These are phyloP conservation scores for Botrytis byssoidea DNA, from an alignment of 2,329 filamentous ascomycete species.

Conservation along the genomic window DNA sequence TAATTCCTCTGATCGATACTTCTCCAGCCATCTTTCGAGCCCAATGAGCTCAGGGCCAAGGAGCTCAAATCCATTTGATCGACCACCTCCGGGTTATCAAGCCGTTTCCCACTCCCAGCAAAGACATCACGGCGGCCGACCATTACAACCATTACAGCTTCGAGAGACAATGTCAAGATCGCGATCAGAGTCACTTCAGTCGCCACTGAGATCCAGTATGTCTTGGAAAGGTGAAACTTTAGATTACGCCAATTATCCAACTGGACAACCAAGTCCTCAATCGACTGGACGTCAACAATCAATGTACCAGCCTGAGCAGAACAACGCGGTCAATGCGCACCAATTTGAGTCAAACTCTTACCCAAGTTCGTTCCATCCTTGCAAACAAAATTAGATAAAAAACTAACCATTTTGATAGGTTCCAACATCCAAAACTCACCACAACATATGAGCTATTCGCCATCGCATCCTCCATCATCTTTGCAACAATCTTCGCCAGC, in stretches of 20 bases:
- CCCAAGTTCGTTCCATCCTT: slow-evolving; percentile 44
- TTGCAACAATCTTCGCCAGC: slow-evolving; percentile 47
- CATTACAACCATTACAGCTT: slow-evolving; percentile 58
- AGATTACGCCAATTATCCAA: slow-evolving; percentile 54
- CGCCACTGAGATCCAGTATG: slow-evolving; percentile 58
- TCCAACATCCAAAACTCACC: slow-evolving; percentile 49
- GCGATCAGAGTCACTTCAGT: slow-evolving; percentile 57
- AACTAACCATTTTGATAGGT: slow-evolving; percentile 39
- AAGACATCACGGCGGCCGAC: slow-evolving; percentile 47
- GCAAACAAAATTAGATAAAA: slow-evolving; percentile 29
- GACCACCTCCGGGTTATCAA: slow-evolving; percentile 51
- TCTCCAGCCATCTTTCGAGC: slow-evolving; percentile 47
- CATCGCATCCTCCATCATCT: slow-evolving; percentile 41
- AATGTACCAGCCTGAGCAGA: slow-evolving; percentile 51
- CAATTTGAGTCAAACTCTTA: slow-evolving; percentile 54
- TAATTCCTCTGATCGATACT: slow-evolving; percentile 55
- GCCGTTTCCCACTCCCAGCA: slow-evolving; percentile 45
- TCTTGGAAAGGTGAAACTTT: slow-evolving; percentile 62
- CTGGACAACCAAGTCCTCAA: slow-evolving; percentile 47
- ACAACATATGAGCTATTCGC: slow-evolving; percentile 51
- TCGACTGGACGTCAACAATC: slow-evolving; percentile 49
- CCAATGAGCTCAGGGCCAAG: slow-evolving; percentile 50
- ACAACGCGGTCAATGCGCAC: slow-evolving; percentile 44
- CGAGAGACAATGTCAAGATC: slow-evolving; percentile 57
- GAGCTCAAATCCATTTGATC: slow-evolving; percentile 53